A percentile compares a stretch with the other conserved stretches of the same genome.
phyloP scores from a whole-genome alignment of 2,329 filamentous ascomycete species.

The Leptographium flavum region DNA sequence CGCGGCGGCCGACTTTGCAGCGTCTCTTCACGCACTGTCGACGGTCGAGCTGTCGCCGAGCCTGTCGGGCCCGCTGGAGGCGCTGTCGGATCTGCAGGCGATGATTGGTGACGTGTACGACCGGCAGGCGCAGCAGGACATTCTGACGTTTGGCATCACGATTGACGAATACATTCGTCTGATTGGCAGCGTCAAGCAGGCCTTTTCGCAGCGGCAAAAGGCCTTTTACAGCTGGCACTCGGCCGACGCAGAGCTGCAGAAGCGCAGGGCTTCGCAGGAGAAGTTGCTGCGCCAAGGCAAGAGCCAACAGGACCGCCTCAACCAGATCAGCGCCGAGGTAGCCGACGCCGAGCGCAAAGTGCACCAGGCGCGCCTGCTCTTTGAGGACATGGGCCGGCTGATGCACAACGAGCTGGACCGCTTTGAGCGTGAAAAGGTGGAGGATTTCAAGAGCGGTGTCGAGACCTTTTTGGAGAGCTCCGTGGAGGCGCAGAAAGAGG shows the following conservation, averaged over 20 bases:
- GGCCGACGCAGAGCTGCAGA: slow-evolving; percentile 79
- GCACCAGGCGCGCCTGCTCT: slow-evolving; percentile 75
- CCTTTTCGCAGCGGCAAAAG: slow-evolving; percentile 86
- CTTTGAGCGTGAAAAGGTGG: slow-evolving; percentile 94
- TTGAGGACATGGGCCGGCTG: slow-evolving; percentile 92
- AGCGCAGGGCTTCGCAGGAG: slow-evolving; percentile 78
- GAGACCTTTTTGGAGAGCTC: slow-evolving; percentile 96
- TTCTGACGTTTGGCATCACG: slow-evolving; percentile 90
- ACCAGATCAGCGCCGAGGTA: slow-evolving; percentile 84
- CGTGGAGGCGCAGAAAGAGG: slow-evolving; percentile 97
- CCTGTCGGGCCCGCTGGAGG: slow-evolving; percentile 78
- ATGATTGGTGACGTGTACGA: slow-evolving; percentile 93
- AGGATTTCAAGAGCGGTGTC: slow-evolving; percentile 96
- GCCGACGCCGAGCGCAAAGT: slow-evolving; percentile 89
- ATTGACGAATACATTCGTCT: slow-evolving; percentile 96
- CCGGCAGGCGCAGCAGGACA: slow-evolving; percentile 90
- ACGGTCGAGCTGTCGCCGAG: slow-evolving; percentile 83
- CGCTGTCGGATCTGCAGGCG: slow-evolving; percentile 82
- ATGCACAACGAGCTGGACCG: slow-evolving; percentile 85
- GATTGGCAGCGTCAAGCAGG: slow-evolving; percentile 87
- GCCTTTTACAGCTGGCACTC: slow-evolving; percentile 89
- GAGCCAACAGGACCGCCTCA: slow-evolving; percentile 88
- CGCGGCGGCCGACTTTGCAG: slow-evolving; percentile 83
- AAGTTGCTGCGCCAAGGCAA: slow-evolving; percentile 91
- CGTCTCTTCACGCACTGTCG: slow-evolving; percentile 81